These are phyloP conservation scores for Trapa bicornis DNA, from an alignment of 345 rosid species.

Conservation along the genomic window DNA sequence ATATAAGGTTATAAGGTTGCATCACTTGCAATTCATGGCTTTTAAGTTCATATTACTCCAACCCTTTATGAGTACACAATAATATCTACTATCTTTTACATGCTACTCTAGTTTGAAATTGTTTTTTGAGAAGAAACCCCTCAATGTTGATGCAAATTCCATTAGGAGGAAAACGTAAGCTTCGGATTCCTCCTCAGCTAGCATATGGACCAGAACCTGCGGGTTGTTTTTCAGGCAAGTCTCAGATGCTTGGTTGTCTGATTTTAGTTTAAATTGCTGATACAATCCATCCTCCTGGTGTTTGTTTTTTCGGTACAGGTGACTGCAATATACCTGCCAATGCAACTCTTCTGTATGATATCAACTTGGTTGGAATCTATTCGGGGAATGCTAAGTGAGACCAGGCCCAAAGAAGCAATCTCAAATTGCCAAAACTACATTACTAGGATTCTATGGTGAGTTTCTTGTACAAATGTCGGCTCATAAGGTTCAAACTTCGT, in stretches of 20 bases:
- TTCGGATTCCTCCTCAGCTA: slow-evolving; percentile 70
- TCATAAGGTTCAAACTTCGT: no score
- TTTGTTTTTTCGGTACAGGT: slow-evolving; percentile 27
- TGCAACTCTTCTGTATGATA: slow-evolving; percentile 84
- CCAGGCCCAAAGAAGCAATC: neutral
- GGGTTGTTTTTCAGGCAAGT: slow-evolving; percentile 82
- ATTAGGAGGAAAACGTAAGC: slow-evolving; percentile 75
- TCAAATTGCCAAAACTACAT: neutral
- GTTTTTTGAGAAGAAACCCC: neutral
- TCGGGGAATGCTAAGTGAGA: slow-evolving; percentile 37
- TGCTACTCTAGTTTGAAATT: neutral
- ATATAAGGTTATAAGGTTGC: no score
- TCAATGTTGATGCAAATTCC: slow-evolving; percentile 2
- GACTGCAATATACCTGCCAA: slow-evolving; percentile 93
- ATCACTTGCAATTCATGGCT: no score
- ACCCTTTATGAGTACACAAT: no score
- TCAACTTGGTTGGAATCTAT: slow-evolving; percentile 61
- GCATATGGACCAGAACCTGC: slow-evolving; percentile 99
- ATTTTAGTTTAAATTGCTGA: neutral
- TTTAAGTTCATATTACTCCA: no score
- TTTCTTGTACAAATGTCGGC: neutral
- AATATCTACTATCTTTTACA: neutral
- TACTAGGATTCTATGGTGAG: neutral
- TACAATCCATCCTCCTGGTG: slow-evolving; percentile 1
- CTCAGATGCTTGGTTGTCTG: neutral